These are phyloP conservation scores for Gymnopilus junonius DNA, from an alignment of 768 basidiomycete species.

Conservation along the genomic window DNA sequence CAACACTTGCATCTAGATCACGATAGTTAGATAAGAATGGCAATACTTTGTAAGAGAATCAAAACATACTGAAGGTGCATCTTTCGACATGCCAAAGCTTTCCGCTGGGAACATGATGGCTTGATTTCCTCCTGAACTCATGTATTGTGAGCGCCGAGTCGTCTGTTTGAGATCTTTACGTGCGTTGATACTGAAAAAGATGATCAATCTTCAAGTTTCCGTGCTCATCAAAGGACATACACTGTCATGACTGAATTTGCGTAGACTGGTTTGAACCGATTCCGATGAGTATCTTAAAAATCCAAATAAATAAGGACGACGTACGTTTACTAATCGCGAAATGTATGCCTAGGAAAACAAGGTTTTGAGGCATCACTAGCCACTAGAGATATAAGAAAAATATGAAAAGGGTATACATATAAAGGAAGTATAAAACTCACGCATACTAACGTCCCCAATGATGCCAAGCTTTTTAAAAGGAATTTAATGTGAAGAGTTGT, in stretches of 20 bases:
- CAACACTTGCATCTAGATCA: not conserved
- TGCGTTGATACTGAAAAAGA: conserved; percentile 15
- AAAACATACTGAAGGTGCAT: not conserved
- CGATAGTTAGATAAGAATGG: not conserved
- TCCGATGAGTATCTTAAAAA: not conserved
- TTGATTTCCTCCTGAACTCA: conserved; percentile 10
- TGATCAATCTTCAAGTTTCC: not conserved
- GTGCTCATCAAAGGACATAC: conserved; percentile 26
- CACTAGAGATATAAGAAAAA: conserved; percentile 37
- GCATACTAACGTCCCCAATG: conserved; percentile 2
- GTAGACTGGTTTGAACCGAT: conserved; percentile 39
- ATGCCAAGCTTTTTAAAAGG: not conserved
- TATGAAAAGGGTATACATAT: conserved; percentile 22
- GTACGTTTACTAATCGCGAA: conserved; percentile 56
- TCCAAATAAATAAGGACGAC: conserved; percentile 26
- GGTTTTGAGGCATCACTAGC: conserved; percentile 48
- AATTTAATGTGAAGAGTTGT: not conserved
- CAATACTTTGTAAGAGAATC: not conserved
- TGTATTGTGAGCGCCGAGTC: conserved; percentile 4
- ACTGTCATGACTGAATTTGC: conserved; percentile 56
- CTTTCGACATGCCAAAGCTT: conserved; percentile 2
- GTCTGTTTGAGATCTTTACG: conserved; percentile 8
- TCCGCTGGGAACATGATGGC: conserved; percentile 12
- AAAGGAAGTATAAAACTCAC: not conserved
- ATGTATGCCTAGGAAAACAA: conserved; percentile 57